Base-by-base conservation (phyloP, 306 rosid genomes). In the Trichosanthes cucumerina region DNA sequence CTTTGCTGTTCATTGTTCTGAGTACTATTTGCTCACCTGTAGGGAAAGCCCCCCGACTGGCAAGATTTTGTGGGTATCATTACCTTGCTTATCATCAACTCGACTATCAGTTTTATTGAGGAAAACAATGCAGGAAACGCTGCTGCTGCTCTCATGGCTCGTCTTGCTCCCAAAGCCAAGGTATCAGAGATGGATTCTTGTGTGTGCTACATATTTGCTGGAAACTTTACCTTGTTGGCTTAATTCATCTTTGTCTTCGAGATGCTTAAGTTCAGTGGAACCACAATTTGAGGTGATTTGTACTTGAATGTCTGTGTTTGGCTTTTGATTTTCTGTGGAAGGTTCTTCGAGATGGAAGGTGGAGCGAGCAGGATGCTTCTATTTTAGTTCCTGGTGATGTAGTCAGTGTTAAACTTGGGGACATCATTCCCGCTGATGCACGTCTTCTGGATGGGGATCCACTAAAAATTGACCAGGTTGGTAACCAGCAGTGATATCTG, bases 391-490 rank as follows among this genome's bases (percentile, higher is more conserved):
- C 99, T 0, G 99, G 99, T 83, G 99, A 96, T 84, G 79, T 96
- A 57, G n/a, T 96, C 75, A 96, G 98, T 65, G 86, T 96, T 79
- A 96, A 96, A 82, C 93, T 96, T n/a, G 99, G 99, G 50, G 99
- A 96, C 83, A 96, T 96, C 57, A 41, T 96, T 80, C 90, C 99
- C 0, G 99, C 98, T 0, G 99, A 96, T 88, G 92, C 98, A 60
- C 97, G 99, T 70, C 98, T 96, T 82, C 98, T 96, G 31, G 99
- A 96, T 49, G 99, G 99, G 39, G 99, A 96, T 88, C 99, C 99
- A 3, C 79, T 96, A 64, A 96, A 96, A 89, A 96, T 96, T 59
- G 99, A 96, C 80, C 99, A 96, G 88, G 99, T 92, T 38, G 39
- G 82, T 78, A 64, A 36, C 78, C 28, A 9, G 7, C 75, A 49